Evolutionary conservation across 192 early-diverging fungal genomes (phyloP).

Genomic region (Backusella mclennaniae): DNA sequence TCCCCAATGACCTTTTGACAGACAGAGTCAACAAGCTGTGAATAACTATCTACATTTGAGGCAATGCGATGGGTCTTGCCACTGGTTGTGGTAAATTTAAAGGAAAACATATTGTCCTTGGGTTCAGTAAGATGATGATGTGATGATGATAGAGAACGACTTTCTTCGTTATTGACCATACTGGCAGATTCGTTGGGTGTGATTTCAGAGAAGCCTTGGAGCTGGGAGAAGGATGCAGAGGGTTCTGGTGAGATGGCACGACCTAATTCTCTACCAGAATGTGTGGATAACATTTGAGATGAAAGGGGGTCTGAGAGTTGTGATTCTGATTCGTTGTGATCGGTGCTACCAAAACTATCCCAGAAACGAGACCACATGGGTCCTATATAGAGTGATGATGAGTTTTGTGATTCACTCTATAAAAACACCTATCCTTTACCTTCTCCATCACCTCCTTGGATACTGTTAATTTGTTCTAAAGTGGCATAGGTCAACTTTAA

Average conservation of each 20-base stretch:
- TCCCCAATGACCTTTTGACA: constrained; percentile 51
- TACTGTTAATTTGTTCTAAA: constrained; percentile 69
- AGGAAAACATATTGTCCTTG: constrained; percentile 39
- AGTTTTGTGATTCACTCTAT: not conserved
- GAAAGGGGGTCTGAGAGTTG: constrained; percentile 34
- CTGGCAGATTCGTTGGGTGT: constrained; percentile 60
- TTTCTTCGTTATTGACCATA: constrained; percentile 40
- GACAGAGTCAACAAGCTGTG: constrained; percentile 54
- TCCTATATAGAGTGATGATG: constrained; percentile 5
- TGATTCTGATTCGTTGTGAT: constrained; percentile 38
- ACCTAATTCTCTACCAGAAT: not conserved
- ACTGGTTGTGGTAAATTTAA: constrained; percentile 62
- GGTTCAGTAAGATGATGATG: not conserved
- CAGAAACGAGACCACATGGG: constrained; percentile 50
- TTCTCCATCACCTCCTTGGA: constrained; percentile 37
- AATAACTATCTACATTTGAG: constrained; percentile 39
- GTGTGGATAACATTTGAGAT: constrained; percentile 8
- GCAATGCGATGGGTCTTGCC: constrained; percentile 70
- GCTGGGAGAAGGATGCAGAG: constrained; percentile 37
- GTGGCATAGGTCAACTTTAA: constrained; percentile 77
- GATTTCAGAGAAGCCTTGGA: constrained; percentile 58
- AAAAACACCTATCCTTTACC: not conserved
- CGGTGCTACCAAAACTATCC: constrained; percentile 39
- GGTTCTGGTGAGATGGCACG: constrained; percentile 30
- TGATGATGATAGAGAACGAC: not conserved